phyloP scores from a whole-genome alignment of 257 asterid genomes.

The Cordia subcordata region DNA sequence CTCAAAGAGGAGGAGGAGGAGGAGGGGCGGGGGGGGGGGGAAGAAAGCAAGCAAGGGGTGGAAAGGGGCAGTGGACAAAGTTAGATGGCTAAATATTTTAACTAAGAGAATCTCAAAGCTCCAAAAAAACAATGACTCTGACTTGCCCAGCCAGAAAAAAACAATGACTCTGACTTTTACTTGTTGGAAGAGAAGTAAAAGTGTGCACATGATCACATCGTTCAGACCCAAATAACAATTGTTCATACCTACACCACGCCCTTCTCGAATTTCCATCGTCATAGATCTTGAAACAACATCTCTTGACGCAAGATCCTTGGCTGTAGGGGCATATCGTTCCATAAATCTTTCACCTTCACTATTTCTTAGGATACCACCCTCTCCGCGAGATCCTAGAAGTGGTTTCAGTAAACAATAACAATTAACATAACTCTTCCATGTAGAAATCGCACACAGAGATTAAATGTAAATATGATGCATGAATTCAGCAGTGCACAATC shows the following conservation, averaged over 20 bases:
- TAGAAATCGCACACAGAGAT: not conserved
- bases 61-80: too few relatives aligned
- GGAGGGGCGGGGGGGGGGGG: too few relatives aligned
- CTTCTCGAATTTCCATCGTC: slow-evolving; percentile 99
- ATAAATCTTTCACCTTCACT: slow-evolving; percentile 89
- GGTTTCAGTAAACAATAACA: slow-evolving; percentile 11
- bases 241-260: slow-evolving; percentile 94
- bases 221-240: too few relatives aligned
- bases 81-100: too few relatives aligned
- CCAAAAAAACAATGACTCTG: too few relatives aligned
- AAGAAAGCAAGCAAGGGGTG: too few relatives aligned
- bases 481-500: not conserved
- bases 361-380: slow-evolving; percentile 84
- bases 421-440: not conserved
- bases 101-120: too few relatives aligned
- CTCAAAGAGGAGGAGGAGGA: too few relatives aligned
- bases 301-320: slow-evolving; percentile 90
- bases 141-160: too few relatives aligned
- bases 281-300: slow-evolving; percentile 91
- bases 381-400: slow-evolving; percentile 75
- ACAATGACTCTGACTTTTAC: too few relatives aligned
- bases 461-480: not conserved
- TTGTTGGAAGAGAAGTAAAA: too few relatives aligned
- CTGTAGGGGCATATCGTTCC: slow-evolving; percentile 94
- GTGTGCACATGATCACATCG: too few relatives aligned